Percentiles rank a stretch among this genome's conserved stretches.
Conservation (phyloP, 805 yeast species). For the Yarrowia sp. region DNA sequence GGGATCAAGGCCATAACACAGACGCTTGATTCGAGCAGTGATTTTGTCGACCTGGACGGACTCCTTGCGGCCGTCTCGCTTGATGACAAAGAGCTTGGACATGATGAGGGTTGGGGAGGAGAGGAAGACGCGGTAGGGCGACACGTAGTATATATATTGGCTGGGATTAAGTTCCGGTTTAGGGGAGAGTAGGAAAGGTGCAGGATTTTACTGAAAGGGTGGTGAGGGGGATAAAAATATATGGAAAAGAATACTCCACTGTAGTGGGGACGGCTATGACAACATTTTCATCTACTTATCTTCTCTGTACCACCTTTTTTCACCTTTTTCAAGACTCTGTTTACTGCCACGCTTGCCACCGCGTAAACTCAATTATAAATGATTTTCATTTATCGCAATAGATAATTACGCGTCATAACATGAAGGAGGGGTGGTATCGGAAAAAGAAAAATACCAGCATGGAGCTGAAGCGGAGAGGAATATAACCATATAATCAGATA, state of each 20-base stretch:
- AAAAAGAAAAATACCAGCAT: neutral
- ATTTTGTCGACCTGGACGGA: constrained; percentile 95
- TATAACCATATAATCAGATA: too few species aligned
- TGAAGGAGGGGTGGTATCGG: too few species aligned
- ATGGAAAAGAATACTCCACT: too few species aligned
- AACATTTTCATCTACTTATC: too few species aligned
- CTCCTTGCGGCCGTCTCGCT: constrained; percentile 94
- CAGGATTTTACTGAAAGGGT: too few species aligned
- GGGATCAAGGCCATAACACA: constrained; percentile 92
- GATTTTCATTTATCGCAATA: constrained; percentile 27
- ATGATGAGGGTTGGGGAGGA: constrained; percentile 26
- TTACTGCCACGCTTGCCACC: constrained; percentile 14
- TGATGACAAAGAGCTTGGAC: constrained; percentile 73
- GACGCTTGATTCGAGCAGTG: constrained; percentile 91
- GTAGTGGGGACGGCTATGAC: too few species aligned
- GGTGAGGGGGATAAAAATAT: too few species aligned
- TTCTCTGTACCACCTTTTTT: neutral
- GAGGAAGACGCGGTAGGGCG: constrained; percentile 20
- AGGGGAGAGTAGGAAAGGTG: neutral
- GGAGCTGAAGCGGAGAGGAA: too few species aligned
- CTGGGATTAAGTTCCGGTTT: constrained; percentile 13
- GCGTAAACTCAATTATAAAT: constrained; percentile 37
- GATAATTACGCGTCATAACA: constrained; percentile 1
- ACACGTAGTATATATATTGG: constrained; percentile 35
- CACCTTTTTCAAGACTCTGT: too few species aligned